These are phyloP conservation scores for Turnera subulata DNA, from an alignment of 345 rosid genomes.

Conservation along the genomic window DNA sequence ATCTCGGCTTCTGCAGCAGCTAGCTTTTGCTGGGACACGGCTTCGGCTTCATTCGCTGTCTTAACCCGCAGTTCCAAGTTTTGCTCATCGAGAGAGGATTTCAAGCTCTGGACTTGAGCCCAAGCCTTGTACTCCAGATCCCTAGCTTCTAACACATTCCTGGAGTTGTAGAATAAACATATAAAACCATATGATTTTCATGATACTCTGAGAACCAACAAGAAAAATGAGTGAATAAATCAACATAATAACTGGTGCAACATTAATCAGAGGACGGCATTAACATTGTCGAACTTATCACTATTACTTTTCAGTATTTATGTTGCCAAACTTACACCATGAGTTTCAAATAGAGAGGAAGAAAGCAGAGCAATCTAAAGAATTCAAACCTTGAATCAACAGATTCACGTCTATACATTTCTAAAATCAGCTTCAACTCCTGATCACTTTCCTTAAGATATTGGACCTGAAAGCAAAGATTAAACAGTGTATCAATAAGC, in stretches of 20 bases:
- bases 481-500: background rate
- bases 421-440: constrained; percentile 82
- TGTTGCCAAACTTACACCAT: too few species aligned
- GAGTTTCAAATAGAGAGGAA: background rate
- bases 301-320: too few species aligned
- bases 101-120: constrained; percentile 76
- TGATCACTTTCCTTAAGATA: constrained; percentile 55
- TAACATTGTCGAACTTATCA: too few species aligned
- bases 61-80: constrained; percentile 81
- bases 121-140: constrained; percentile 74
- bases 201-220: background rate
- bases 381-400: constrained; percentile 58
- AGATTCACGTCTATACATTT: constrained; percentile 80
- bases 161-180: constrained; percentile 28
- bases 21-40: constrained; percentile 82
- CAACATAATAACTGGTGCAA: too few species aligned
- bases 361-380: background rate
- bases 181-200: constrained; percentile 10
- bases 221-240: background rate
- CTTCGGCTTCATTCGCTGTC: constrained; percentile 96
- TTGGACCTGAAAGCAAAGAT: constrained; percentile 50
- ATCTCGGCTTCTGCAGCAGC: constrained; percentile 99
- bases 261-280: too few species aligned
- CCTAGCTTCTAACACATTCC: constrained; percentile 65
- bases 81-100: constrained; percentile 84